Percentiles rank a stretch among this genome's conserved stretches.
phyloP scores from a whole-genome alignment of 441 rosid genomes.

The Mallotus repandus region DNA sequence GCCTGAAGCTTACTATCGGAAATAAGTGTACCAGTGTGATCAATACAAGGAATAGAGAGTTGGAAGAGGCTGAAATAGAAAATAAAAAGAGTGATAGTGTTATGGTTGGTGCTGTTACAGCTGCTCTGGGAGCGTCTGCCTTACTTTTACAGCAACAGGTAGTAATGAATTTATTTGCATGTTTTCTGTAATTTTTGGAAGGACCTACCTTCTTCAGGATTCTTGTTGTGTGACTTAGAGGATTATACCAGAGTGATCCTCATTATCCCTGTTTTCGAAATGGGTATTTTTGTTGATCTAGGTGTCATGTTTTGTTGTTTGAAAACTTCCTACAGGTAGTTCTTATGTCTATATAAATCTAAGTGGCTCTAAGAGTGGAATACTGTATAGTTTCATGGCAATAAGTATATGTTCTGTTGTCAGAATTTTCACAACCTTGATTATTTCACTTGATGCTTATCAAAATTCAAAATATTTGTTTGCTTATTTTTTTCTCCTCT shows the following conservation, averaged over 20 bases:
- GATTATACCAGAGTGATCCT: not conserved
- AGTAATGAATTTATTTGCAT: constrained; percentile 26
- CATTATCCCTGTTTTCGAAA: not conserved
- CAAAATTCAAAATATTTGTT: not conserved
- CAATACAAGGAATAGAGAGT: constrained; percentile 29
- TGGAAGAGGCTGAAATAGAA: constrained; percentile 34
- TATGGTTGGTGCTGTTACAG: constrained; percentile 89
- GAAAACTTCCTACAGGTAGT: not conserved
- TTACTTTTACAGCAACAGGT: constrained; percentile 72
- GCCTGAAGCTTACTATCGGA: constrained; percentile 22
- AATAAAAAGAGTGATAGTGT: constrained; percentile 43
- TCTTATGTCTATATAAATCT: constrained; percentile 6
- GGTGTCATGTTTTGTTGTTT: not conserved
- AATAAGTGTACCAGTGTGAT: constrained; percentile 27
- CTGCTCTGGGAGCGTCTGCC: constrained; percentile 96
- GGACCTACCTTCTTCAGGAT: constrained; percentile 1
- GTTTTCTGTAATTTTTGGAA: constrained; percentile 3
- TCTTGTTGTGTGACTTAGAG: not conserved
- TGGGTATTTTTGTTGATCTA: not conserved
- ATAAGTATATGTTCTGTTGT: not conserved
- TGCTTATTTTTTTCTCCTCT: not conserved
- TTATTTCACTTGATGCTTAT: not conserved
- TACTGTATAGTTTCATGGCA: not conserved
- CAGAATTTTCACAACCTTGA: not conserved
- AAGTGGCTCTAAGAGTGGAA: constrained; percentile 1